phyloP scores from a whole-genome alignment of 1,139 yeast species.

The Nakaseomyces nivariensis region DNA sequence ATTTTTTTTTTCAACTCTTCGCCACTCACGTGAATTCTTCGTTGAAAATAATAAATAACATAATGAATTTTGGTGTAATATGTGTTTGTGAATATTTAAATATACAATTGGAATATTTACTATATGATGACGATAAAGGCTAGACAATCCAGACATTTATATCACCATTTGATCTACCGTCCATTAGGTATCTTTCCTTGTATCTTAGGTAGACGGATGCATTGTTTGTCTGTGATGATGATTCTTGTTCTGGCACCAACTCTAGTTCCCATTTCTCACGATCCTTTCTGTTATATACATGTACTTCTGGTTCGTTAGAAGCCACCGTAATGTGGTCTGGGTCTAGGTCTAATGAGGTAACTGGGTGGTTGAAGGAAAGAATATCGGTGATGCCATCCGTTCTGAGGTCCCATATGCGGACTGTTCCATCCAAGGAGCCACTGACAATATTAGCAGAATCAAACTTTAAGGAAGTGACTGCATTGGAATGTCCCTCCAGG shows the following conservation, averaged over 20 bases:
- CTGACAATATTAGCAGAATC: conserved; percentile 54
- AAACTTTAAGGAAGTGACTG: conserved; percentile 59
- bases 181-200: conserved; percentile 53
- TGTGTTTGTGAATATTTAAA: background rate
- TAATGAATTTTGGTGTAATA: too few species aligned
- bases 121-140: background rate
- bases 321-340: conserved; percentile 43
- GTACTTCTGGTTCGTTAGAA: conserved; percentile 39
- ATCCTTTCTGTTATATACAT: conserved; percentile 46
- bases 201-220: conserved; percentile 32
- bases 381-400: conserved; percentile 54
- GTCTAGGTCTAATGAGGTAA: conserved; percentile 47
- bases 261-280: conserved; percentile 38
- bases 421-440: conserved; percentile 54
- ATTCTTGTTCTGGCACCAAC: background rate
- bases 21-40: background rate
- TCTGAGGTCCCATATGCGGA: conserved; percentile 64
- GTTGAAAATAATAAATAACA: background rate
- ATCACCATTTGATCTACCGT: conserved; percentile 49
- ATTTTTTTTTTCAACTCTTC: too few species aligned
- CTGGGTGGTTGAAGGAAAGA: conserved; percentile 45
- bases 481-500: conserved; percentile 60
- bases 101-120: background rate
- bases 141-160: conserved; percentile 33
- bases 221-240: conserved; percentile 5